Percentiles rank a stretch among this genome's conserved stretches.
Evolutionary conservation across 805 yeast genomes (phyloP).

Genomic region (Tetrapisispora fleetii): DNA sequence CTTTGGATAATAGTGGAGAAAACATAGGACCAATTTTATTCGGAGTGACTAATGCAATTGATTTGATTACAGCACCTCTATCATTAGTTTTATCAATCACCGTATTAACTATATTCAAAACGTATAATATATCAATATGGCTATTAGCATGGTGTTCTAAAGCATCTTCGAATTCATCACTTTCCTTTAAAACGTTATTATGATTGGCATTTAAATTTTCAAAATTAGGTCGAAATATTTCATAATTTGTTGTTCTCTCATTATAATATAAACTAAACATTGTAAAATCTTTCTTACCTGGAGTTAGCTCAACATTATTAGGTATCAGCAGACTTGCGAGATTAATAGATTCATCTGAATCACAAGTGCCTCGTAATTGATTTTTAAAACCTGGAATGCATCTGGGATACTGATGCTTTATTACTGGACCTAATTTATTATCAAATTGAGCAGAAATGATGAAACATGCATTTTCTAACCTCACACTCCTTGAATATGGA

Average conservation of each 20-base stretch:
- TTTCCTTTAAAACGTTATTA: neutral
- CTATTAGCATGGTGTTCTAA: slow-evolving; percentile 3
- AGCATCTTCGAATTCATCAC: slow-evolving; percentile 3
- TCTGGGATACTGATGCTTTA: slow-evolving; percentile 51
- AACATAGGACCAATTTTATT: slow-evolving; percentile 44
- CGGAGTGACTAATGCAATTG: slow-evolving; percentile 49
- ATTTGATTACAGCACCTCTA: slow-evolving; percentile 52
- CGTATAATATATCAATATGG: slow-evolving; percentile 36
- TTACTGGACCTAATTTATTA: slow-evolving; percentile 59
- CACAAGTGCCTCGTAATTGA: neutral
- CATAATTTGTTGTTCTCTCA: slow-evolving; percentile 9
- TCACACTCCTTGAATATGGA: slow-evolving; percentile 18
- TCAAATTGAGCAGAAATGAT: slow-evolving; percentile 73
- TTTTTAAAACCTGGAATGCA: slow-evolving; percentile 30
- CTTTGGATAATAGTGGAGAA: slow-evolving; percentile 46
- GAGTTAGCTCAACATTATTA: slow-evolving; percentile 42
- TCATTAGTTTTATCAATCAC: slow-evolving; percentile 33
- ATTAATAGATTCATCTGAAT: slow-evolving; percentile 7
- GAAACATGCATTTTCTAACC: slow-evolving; percentile 37
- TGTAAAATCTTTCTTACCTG: slow-evolving; percentile 49
- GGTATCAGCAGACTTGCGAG: slow-evolving; percentile 54
- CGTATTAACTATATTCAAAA: slow-evolving; percentile 48
- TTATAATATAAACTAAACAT: slow-evolving; percentile 42
- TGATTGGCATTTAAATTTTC: neutral
- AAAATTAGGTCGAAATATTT: slow-evolving; percentile 18